Evolutionary conservation across 1,139 yeast species (phyloP).

Genomic region (Pichiaceae sp.): DNA sequence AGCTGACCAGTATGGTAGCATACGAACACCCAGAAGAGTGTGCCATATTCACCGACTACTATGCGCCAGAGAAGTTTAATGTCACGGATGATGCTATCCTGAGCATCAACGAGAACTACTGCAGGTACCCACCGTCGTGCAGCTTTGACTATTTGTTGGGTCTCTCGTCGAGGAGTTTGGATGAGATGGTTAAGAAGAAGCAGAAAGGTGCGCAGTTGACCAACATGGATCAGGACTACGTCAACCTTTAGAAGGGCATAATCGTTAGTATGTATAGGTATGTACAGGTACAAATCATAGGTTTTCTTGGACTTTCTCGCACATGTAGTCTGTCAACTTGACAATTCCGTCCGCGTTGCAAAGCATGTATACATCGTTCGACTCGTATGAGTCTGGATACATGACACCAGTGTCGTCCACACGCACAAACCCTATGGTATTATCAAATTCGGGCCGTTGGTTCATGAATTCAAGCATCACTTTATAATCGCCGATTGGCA

Average conservation of each 20-base stretch:
- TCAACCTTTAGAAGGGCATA: background rate
- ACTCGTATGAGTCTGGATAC: conserved; percentile 46
- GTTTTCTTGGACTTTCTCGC: conserved; percentile 28
- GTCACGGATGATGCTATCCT: conserved; percentile 29
- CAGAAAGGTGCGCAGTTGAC: no score
- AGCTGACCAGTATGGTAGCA: conserved; percentile 43
- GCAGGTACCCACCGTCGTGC: background rate
- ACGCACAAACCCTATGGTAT: conserved; percentile 62
- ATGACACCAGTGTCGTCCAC: conserved; percentile 51
- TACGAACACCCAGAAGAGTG: conserved; percentile 36
- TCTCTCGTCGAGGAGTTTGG: background rate
- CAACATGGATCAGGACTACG: background rate
- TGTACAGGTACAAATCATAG: no score
- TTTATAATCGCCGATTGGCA: conserved; percentile 70
- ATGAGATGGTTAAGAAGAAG: background rate
- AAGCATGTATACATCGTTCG: conserved; percentile 51
- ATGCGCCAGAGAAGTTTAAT: conserved; percentile 26
- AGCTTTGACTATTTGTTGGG: background rate
- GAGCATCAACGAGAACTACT: background rate
- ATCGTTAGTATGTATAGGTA: no score
- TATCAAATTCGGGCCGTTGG: conserved; percentile 65
- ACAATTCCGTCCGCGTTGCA: conserved; percentile 50
- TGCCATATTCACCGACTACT: conserved; percentile 27
- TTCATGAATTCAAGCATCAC: conserved; percentile 55
- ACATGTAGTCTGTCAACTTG: conserved; percentile 46